Percentiles rank a stretch among this genome's conserved stretches.
These are phyloP conservation scores for Diplotaxis tenuifolia DNA, from an alignment of 345 rosid genomes.

Conservation along the genomic window DNA sequence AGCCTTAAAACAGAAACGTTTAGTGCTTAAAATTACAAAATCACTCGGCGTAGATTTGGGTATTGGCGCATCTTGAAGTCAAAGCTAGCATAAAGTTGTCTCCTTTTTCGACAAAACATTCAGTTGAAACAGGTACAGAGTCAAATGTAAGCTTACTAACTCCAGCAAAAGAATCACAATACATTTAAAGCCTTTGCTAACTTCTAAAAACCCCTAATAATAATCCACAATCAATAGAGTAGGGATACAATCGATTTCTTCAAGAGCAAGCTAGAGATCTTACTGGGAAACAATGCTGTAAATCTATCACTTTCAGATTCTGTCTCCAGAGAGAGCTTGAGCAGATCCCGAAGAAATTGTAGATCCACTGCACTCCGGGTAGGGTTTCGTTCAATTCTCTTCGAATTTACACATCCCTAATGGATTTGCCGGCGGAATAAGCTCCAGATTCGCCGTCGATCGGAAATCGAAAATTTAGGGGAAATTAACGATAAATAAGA, in stretches of 20 bases:
- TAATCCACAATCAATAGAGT: neutral
- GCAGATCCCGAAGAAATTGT: slow-evolving; percentile 53
- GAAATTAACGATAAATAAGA: slow-evolving; percentile 32
- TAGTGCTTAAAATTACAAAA: neutral
- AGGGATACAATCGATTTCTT: neutral
- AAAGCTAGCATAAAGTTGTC: slow-evolving; percentile 10
- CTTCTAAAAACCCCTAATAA: neutral
- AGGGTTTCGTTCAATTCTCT: slow-evolving; percentile 24
- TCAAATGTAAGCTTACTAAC: slow-evolving; percentile 5
- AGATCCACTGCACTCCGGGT: slow-evolving; percentile 19
- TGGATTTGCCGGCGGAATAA: slow-evolving; percentile 20
- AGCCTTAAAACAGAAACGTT: neutral
- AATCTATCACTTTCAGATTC: neutral
- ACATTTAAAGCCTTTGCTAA: neutral
- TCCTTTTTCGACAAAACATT: slow-evolving; percentile 10
- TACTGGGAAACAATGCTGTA: slow-evolving; percentile 29
- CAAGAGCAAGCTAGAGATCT: slow-evolving; percentile 15
- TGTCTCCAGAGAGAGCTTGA: neutral
- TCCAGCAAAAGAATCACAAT: neutral
- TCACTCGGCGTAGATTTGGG: slow-evolving; percentile 5
- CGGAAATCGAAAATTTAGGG: slow-evolving; percentile 36
- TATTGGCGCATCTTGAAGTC: slow-evolving; percentile 22
- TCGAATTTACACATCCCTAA: neutral
- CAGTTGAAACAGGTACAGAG: neutral
- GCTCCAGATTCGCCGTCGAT: slow-evolving; percentile 32